These are phyloP conservation scores for Tulasnella sp. DNA, from an alignment of 768 basidiomycete species.

Conservation along the genomic window DNA sequence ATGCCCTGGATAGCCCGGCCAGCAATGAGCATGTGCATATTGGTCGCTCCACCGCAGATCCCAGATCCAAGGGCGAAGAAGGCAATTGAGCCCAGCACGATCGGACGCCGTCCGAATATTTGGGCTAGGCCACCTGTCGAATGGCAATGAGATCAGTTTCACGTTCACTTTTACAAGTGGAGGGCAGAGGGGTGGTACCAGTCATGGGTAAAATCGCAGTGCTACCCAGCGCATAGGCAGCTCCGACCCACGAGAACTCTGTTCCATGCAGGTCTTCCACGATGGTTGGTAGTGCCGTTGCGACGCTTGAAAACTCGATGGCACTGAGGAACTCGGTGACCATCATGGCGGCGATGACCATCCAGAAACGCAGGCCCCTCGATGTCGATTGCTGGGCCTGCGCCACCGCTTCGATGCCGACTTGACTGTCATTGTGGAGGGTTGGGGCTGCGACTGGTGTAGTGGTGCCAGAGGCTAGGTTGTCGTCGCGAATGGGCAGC, in stretches of 20 bases:
- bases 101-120: slow-evolving; percentile 41
- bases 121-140: slow-evolving; percentile 28
- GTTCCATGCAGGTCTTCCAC: slow-evolving; percentile 38
- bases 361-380: neutral
- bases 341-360: neutral
- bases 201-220: slow-evolving; percentile 44
- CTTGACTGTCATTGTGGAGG: neutral
- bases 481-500: neutral
- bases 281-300: slow-evolving; percentile 46
- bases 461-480: neutral
- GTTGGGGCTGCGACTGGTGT: neutral
- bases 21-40: slow-evolving; percentile 43
- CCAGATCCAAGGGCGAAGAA: slow-evolving; percentile 45
- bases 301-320: slow-evolving; percentile 35
- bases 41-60: slow-evolving; percentile 43
- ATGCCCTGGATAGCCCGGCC: slow-evolving; percentile 41
- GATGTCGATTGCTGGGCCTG: neutral
- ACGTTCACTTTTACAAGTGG: neutral
- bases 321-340: neutral
- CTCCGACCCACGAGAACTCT: slow-evolving; percentile 47
- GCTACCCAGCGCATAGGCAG: slow-evolving; percentile 43
- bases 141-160: neutral
- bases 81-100: slow-evolving; percentile 36
- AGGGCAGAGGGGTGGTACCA: slow-evolving; percentile 36
- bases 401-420: neutral